Conservation (phyloP, 2,329 filamentous ascomycete genomes). For the Leptographium galeiforme region DNA sequence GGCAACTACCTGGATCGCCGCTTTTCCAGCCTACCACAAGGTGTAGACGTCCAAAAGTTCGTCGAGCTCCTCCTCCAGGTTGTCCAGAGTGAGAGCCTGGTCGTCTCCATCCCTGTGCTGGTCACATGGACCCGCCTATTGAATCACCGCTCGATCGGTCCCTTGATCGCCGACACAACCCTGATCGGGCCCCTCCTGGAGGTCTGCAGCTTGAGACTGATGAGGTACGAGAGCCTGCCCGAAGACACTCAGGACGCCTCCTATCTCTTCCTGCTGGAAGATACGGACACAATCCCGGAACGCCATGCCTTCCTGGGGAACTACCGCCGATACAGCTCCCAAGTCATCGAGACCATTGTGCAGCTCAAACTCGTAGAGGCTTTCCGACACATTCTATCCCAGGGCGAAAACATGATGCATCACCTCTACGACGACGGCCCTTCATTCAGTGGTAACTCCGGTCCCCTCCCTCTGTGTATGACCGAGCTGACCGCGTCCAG, state of each 20-base stretch:
- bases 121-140: constrained; percentile 82
- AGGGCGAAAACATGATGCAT: constrained; percentile 60
- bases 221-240: constrained; percentile 78
- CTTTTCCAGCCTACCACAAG: constrained; percentile 48
- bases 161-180: constrained; percentile 45
- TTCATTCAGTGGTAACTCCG: constrained; percentile 45
- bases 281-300: constrained; percentile 90
- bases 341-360: constrained; percentile 78
- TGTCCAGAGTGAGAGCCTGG: constrained; percentile 72
- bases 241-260: constrained; percentile 71
- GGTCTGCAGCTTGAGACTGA: constrained; percentile 66
- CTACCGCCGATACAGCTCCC: constrained; percentile 79
- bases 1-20: constrained; percentile 75
- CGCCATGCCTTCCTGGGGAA: constrained; percentile 91
- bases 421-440: constrained; percentile 61
- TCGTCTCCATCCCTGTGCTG: constrained; percentile 84
- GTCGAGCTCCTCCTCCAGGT: constrained; percentile 68
- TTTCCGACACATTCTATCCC: constrained; percentile 71
- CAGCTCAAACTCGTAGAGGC: constrained; percentile 72
- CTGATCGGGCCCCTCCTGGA: constrained; percentile 68
- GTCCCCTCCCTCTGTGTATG: neutral
- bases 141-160: constrained; percentile 53
- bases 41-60: constrained; percentile 57
- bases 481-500: constrained; percentile 16
- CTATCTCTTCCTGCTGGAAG: constrained; percentile 72